Evolutionary conservation across 2,329 filamentous ascomycete species (phyloP).

Genomic region (Mariannaea sp.): DNA sequence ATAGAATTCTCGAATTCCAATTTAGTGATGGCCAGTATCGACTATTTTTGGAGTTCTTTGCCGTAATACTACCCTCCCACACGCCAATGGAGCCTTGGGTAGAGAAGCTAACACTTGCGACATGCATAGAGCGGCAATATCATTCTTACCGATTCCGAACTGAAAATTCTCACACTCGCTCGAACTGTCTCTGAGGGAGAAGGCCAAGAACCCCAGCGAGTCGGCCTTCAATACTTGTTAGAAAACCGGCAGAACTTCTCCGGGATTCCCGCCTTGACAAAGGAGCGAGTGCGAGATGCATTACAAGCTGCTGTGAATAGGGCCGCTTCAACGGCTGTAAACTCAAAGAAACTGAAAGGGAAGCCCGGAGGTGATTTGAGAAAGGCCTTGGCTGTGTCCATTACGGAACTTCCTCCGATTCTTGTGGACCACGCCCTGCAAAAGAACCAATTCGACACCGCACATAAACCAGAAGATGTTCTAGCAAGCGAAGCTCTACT

Average conservation of each 20-base stretch:
- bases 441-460: slow-evolving; percentile 70
- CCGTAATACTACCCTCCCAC: slow-evolving; percentile 48
- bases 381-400: slow-evolving; percentile 79
- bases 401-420: slow-evolving; percentile 87
- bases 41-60: slow-evolving; percentile 94
- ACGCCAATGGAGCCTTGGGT: neutral
- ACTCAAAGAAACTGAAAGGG: slow-evolving; percentile 69
- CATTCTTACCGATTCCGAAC: slow-evolving; percentile 82
- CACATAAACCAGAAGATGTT: slow-evolving; percentile 69
- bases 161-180: slow-evolving; percentile 80
- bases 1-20: slow-evolving; percentile 87
- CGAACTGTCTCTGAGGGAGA: slow-evolving; percentile 80
- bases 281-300: slow-evolving; percentile 70
- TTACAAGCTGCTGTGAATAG: slow-evolving; percentile 69
- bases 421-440: slow-evolving; percentile 85
- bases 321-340: slow-evolving; percentile 52
- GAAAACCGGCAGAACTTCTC: slow-evolving; percentile 82
- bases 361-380: slow-evolving; percentile 77
- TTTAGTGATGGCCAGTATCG: slow-evolving; percentile 91
- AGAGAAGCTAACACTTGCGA: slow-evolving; percentile 15
- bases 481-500: slow-evolving; percentile 68
- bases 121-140: slow-evolving; percentile 78
- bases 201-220: slow-evolving; percentile 80
- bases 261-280: slow-evolving; percentile 75
- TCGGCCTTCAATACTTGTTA: slow-evolving; percentile 79